phyloP scores from a whole-genome alignment of 2,329 filamentous ascomycete genomes.

The Fusarium succisae region DNA sequence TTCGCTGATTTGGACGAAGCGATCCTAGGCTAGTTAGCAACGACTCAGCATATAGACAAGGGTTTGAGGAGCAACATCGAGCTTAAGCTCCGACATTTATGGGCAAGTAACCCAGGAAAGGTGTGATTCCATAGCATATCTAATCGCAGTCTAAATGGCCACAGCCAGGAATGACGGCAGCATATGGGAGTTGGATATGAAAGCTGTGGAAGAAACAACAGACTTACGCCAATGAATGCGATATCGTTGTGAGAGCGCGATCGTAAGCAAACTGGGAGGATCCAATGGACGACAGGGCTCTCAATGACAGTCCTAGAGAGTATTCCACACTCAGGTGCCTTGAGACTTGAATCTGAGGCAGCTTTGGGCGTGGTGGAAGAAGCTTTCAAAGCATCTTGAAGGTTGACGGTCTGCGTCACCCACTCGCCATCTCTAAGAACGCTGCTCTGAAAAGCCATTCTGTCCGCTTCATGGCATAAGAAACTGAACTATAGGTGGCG shows the following conservation, averaged over 20 bases:
- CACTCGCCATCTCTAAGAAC: slow-evolving; percentile 64
- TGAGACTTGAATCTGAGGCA: slow-evolving; percentile 44
- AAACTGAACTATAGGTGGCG: background rate
- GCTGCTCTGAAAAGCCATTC: slow-evolving; percentile 62
- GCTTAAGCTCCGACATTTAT: slow-evolving; percentile 2
- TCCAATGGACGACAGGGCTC: slow-evolving; percentile 78
- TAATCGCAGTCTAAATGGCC: background rate
- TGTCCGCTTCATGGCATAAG: slow-evolving; percentile 38
- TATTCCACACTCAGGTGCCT: slow-evolving; percentile 71
- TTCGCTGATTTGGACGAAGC: slow-evolving; percentile 83
- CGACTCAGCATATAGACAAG: background rate
- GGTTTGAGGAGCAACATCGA: background rate
- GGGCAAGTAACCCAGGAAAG: background rate
- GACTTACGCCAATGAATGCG: slow-evolving; percentile 80
- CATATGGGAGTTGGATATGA: background rate
- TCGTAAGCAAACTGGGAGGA: slow-evolving; percentile 82
- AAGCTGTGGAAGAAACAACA: slow-evolving; percentile 23
- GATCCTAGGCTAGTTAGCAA: slow-evolving; percentile 62
- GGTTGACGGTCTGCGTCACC: slow-evolving; percentile 62
- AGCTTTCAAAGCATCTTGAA: slow-evolving; percentile 54
- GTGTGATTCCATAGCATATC: background rate
- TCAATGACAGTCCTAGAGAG: slow-evolving; percentile 81
- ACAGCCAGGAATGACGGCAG: background rate
- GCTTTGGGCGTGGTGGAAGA: slow-evolving; percentile 46
- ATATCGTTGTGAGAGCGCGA: slow-evolving; percentile 79